Base-by-base conservation (phyloP, 805 yeast species). In the Sungouiella blattae region DNA sequence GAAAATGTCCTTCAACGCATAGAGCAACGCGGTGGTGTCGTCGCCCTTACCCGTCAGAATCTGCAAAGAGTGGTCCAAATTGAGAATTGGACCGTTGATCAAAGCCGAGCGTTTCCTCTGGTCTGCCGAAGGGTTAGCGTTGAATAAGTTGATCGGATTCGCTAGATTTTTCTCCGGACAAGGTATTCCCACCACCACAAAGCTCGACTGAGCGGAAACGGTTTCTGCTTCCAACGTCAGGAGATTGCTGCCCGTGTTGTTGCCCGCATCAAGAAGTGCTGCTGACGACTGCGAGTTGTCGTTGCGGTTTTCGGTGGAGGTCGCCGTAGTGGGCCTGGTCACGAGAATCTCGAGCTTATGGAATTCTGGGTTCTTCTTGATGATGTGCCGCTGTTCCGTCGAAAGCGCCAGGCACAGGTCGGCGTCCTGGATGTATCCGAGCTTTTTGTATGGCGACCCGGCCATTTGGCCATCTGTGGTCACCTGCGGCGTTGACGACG, bases 1-100 rank as follows among this genome's bases (percentile, higher is more conserved):
- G 56, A 86, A 91, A 9, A 87, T 64, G 56, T 93, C 98, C 52
- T 86, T 87, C 39, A 91, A 63, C 0, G 93, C 77, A 52, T 81
- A 80, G 11, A 67, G 39, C 18, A 67, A 48, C 2, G 57, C 57
- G 13, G 60, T 44, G 7, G 57, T 58, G 5, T 63, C 63, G 8
- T 40, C 48, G 26, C 53, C 58, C 28, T 57, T 59, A 11, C 49
- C 42, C 8, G 72, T 68, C 15, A 63, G 57, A 2, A 22, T 21
- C 39, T 71, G 69, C 32, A 80, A 59, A 0, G 85, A 69, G 41
- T 78, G 78, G 53, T 91, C 97, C 28, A 89, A 57, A 54, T 89
- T 88, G 32, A 89, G 53, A 4, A 93, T 78, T 0, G 97, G 97
- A 0, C 96, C 96, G 31, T 72, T 75, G 12, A 80, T 61, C 23